phyloP scores from a whole-genome alignment of 139 green algal genomes.

The Volvox africanus region DNA sequence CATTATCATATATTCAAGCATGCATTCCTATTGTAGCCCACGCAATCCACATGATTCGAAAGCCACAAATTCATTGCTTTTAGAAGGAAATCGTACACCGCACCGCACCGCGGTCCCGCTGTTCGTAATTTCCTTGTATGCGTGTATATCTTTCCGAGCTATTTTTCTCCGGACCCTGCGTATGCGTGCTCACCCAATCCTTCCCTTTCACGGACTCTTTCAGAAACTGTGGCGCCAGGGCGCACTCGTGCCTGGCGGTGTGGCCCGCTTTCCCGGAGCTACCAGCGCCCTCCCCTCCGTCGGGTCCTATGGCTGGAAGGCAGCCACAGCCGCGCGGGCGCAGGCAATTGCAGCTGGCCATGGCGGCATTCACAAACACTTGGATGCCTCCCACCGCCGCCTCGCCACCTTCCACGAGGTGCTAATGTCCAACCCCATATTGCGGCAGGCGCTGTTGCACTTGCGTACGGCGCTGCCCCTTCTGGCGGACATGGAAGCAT shows the following conservation, averaged over 20 bases:
- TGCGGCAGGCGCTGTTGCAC: constrained; percentile 34
- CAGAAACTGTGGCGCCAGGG: constrained; percentile 14
- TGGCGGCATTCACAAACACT: background rate
- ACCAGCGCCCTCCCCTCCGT: background rate
- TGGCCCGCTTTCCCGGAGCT: constrained; percentile 2
- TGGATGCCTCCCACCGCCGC: background rate
- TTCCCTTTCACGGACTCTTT: background rate
- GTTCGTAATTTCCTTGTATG: too few species aligned
- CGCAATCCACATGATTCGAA: too few species aligned
- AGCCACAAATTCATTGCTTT: too few species aligned
- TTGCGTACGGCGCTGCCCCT: constrained; percentile 23
- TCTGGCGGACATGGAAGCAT: background rate
- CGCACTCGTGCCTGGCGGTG: constrained; percentile 27
- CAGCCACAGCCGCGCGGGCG: background rate
- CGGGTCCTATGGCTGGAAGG: too few species aligned
- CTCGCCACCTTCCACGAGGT: background rate
- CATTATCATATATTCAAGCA: too few species aligned
- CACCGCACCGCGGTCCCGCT: too few species aligned
- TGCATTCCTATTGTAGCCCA: too few species aligned
- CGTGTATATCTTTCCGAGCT: too few species aligned
- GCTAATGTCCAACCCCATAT: constrained; percentile 24
- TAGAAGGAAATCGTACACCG: too few species aligned
- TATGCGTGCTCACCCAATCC: too few species aligned
- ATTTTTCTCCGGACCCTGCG: too few species aligned
- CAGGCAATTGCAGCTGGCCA: background rate